Evolutionary conservation across 148 eudicot genomes (phyloP), one percentile per base, ranked within the genome.

Genomic region (Camellia japonica): DNA sequence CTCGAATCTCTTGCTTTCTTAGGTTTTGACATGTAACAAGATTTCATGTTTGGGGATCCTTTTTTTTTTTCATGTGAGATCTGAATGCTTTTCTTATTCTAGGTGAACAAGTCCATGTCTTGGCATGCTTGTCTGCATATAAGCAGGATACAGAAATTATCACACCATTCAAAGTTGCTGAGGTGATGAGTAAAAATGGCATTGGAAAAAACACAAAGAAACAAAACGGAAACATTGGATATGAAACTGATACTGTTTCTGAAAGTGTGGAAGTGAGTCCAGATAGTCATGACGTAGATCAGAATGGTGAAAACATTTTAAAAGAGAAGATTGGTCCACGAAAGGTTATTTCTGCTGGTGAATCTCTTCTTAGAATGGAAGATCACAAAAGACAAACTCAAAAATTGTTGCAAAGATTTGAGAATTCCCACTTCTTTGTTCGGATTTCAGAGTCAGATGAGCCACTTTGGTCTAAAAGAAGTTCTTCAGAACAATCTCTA

Each of bases 151-250:
- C 84, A 60, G 99, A 93, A 89, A 87, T 92, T 63, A 89, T 96
- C 55, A 95, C 98, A 51, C 99, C 99, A 42, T 96, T 96, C 77
- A 96, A 96, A 86, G 93, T 96, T 87, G 98, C 99, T 80, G 99
- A 97, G 47, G 78, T 82, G 68, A 90, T 96, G 93, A 91, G 78
- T 82, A 93, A 90, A 82, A 93, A 87, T 86, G 91, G 92, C 16
- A 78, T 80, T 67, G 89, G 88, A 79, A 83, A 80, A 79, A 87
- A 80, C 76, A 54, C 84, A 70, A 85, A 85, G 75, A 86, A 84
- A 68, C 91, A 86, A 77, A 91, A 87, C 85, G 92, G 92, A 70
- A 82, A 84, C 71, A 13, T 76, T 73, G 82, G 71, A 75, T 82
- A 79, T 64, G 84, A 87, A 77, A 78, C 56, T 46, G 67, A 83